Base-by-base conservation (phyloP, 179 eudicot species). In the Corrigiola litoralis region DNA sequence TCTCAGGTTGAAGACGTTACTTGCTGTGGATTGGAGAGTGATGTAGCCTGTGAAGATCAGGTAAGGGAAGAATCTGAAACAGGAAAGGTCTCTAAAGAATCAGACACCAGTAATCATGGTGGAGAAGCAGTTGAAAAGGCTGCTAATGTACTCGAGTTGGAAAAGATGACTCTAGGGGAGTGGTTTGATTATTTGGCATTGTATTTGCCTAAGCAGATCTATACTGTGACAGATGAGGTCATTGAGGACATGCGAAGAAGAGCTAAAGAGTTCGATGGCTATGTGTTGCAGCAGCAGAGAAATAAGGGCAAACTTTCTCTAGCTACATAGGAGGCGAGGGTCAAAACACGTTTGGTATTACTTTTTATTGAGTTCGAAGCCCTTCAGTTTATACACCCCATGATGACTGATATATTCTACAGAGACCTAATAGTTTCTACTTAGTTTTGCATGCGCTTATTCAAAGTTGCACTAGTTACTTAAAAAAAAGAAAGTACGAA, bases 101-200 rank as follows among this genome's bases (percentile, higher is more conserved):
- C 59, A 51, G 62, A 38, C 7, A 38, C 38, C 2, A 49, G 61
- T 4, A 60, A 1, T 53, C 27, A 23, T 47, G 9, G 38, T 25
- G 34, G 36, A 61, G 48, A 32, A 25, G 48, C 50, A 24, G 66
- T 50, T 27, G 63, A 21, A 21, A 72, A 66, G 58, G 72, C 31
- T 16, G 53, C 27, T 28, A 57, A 37, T 52, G 76, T 18, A 67
- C 74, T 58, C 2, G 92, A 84, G 63, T 78, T 86, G 59, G 84
- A 75, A 53, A 90, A 82, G 68, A 84, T 87, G 89, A 87, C 96
- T 5, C 65, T 92, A 4, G 90, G 86, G 36, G 90, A 87, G 37
- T 90, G 92, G 92, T 86, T 87, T 60, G 84, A 83, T 68, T 80
- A 75, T 62, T 54, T 87, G 81, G 86, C 81, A 65, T 80, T 63